phyloP scores from a whole-genome alignment of 345 rosid genomes.

The Ceriops zippeliana region DNA sequence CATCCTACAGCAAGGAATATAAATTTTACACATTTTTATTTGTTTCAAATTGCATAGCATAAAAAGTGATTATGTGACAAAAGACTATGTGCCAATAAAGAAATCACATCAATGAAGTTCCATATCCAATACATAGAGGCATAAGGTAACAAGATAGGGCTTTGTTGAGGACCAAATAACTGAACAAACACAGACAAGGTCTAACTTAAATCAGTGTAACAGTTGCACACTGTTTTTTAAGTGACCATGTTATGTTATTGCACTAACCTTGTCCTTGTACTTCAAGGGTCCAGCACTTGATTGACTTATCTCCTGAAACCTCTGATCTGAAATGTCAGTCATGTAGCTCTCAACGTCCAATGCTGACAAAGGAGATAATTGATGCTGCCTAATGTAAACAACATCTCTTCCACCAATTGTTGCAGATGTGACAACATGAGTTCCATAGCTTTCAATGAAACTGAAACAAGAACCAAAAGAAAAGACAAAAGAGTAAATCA shows the following conservation, averaged over 20 bases:
- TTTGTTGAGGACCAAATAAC: neutral
- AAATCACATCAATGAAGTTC: neutral
- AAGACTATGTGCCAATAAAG: slow-evolving; percentile 1
- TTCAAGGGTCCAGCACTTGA: slow-evolving; percentile 65
- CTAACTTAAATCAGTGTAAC: neutral
- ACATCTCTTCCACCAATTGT: slow-evolving; percentile 96
- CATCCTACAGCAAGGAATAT: slow-evolving; percentile 72
- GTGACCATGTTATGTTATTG: slow-evolving; percentile 10
- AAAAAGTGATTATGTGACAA: neutral
- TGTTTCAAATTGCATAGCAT: slow-evolving; percentile 6
- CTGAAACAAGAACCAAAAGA: slow-evolving; percentile 30
- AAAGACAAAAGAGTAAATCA: neutral
- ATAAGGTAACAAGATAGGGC: neutral
- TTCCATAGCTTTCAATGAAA: slow-evolving; percentile 69
- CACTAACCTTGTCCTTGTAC: slow-evolving; percentile 90
- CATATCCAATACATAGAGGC: neutral
- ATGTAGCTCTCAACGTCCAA: slow-evolving; percentile 77
- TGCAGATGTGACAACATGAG: slow-evolving; percentile 87
- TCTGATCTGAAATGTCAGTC: slow-evolving; percentile 62
- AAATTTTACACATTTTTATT: slow-evolving; percentile 9
- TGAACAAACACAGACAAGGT: neutral
- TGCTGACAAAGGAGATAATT: slow-evolving; percentile 64
- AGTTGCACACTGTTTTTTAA: neutral
- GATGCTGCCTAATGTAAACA: slow-evolving; percentile 89
- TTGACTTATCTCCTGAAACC: slow-evolving; percentile 62